These are phyloP conservation scores for Withania somnifera DNA, from an alignment of 305 asterid genomes.

Conservation along the genomic window DNA sequence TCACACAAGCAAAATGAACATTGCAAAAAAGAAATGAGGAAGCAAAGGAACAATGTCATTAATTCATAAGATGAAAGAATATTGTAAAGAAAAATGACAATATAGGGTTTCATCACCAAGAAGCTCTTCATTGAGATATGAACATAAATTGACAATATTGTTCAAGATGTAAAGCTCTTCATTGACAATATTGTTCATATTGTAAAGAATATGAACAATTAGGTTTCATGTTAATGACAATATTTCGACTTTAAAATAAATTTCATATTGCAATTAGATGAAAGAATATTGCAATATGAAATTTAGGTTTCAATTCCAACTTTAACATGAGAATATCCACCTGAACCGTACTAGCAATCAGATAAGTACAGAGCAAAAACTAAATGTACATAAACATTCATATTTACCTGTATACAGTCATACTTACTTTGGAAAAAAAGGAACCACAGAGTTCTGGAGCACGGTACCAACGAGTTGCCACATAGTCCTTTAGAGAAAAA, in stretches of 20 bases:
- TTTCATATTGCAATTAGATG: no score
- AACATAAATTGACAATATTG: no score
- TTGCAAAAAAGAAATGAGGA: neutral
- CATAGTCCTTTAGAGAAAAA: slow-evolving; percentile 62
- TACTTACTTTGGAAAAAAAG: slow-evolving; percentile 82
- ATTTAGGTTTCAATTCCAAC: neutral
- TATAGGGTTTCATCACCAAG: no score
- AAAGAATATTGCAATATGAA: neutral
- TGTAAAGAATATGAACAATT: no score
- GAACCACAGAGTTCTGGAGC: slow-evolving; percentile 99
- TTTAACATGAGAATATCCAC: neutral
- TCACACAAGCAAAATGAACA: neutral
- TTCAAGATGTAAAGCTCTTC: no score
- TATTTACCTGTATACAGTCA: neutral
- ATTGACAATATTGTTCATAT: no score
- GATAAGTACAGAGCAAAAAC: neutral
- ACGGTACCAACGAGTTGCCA: slow-evolving; percentile 98
- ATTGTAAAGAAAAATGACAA: neutral
- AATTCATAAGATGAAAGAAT: neutral
- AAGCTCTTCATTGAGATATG: no score
- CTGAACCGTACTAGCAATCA: neutral
- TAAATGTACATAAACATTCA: neutral
- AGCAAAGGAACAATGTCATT: neutral
- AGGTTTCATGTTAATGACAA: no score
- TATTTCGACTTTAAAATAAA: no score